Evolutionary conservation across 2,329 filamentous ascomycete genomes (phyloP).

Genomic region (Neonectria hederae): DNA sequence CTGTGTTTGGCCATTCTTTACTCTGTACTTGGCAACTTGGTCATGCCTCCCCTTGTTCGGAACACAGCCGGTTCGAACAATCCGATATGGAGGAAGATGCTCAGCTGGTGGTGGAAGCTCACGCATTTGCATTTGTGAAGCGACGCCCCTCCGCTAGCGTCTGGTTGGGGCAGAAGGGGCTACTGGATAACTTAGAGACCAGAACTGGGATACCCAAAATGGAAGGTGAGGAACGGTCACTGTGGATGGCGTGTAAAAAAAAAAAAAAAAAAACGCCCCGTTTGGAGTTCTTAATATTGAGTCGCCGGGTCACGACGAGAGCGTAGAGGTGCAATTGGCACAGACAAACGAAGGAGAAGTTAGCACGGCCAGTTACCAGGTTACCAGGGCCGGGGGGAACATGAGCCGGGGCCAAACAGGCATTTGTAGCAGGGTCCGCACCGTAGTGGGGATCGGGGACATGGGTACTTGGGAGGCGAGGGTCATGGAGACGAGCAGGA

Average conservation of each 20-base stretch:
- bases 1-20: background rate
- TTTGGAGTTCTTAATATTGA: constrained; percentile 3
- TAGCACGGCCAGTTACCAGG: background rate
- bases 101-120: background rate
- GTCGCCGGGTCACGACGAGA: background rate
- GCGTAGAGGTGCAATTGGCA: background rate
- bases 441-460: background rate
- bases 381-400: background rate
- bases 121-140: background rate
- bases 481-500: background rate
- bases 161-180: background rate
- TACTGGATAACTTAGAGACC: too few species aligned
- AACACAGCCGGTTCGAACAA: background rate
- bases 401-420: background rate
- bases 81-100: background rate
- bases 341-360: background rate
- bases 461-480: background rate
- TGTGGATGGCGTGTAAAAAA: background rate
- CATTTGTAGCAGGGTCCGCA: background rate
- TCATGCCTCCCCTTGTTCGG: background rate
- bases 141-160: background rate
- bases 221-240: constrained; percentile 7
- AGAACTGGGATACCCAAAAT: constrained; percentile 6
- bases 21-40: too few species aligned
- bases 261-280: background rate